A percentile compares a stretch with the other conserved stretches of the same genome.
Conservation (phyloP, 345 rosid genomes). For the Ceriops zippeliana region DNA sequence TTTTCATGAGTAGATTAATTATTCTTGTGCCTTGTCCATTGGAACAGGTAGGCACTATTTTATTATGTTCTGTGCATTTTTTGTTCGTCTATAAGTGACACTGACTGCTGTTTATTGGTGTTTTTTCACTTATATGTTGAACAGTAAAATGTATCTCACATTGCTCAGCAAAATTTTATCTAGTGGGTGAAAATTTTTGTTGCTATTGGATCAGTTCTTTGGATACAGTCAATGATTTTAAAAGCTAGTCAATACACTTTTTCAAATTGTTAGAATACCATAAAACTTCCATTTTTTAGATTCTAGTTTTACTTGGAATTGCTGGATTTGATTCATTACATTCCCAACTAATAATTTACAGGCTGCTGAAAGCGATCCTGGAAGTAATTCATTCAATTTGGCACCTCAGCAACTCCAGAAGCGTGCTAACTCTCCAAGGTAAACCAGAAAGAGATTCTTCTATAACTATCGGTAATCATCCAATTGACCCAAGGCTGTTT, state of each 20-base stretch:
- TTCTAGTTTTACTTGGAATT: background rate
- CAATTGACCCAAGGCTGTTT: background rate
- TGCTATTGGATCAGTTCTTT: background rate
- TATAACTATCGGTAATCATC: background rate
- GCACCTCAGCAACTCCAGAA: conserved; percentile 37
- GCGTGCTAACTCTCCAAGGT: conserved; percentile 43
- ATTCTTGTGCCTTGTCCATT: background rate
- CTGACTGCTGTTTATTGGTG: no score
- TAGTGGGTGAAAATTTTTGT: background rate
- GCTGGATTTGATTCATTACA: background rate
- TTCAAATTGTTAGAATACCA: background rate
- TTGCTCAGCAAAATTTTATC: no score
- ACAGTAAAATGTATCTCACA: no score
- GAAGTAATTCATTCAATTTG: conserved; percentile 20
- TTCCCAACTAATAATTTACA: conserved; percentile 27
- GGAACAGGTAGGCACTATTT: no score
- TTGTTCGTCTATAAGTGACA: no score
- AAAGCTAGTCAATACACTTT: background rate
- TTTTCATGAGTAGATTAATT: conserved; percentile 5
- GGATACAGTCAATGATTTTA: background rate
- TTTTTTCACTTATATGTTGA: no score
- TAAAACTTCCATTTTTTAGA: background rate
- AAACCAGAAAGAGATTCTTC: conserved; percentile 1
- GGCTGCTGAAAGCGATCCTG: conserved; percentile 36
- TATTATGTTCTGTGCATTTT: no score